phyloP scores from a whole-genome alignment of 352 stramenopile genomes.

The Globisporangium okanoganense region DNA sequence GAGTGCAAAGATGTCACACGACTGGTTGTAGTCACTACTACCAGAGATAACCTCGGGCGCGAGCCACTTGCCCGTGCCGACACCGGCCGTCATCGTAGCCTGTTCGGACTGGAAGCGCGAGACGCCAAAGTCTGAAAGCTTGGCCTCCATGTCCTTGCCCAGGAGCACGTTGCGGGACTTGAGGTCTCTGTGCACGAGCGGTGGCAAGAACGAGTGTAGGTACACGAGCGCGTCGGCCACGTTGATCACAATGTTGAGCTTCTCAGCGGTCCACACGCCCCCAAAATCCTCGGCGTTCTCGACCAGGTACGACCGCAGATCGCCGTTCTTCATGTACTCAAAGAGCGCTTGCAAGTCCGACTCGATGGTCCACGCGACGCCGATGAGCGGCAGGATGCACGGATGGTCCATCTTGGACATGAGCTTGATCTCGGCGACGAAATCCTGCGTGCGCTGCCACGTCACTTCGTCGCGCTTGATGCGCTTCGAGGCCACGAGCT shows the following conservation, averaged over 20 bases:
- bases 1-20: slow-evolving; percentile 31
- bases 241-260: slow-evolving; percentile 33
- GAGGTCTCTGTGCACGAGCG: slow-evolving; percentile 35
- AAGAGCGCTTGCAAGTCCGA: slow-evolving; percentile 56
- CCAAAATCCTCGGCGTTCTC: neutral
- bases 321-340: slow-evolving; percentile 61
- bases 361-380: slow-evolving; percentile 56
- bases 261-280: slow-evolving; percentile 26
- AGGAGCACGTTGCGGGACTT: slow-evolving; percentile 43
- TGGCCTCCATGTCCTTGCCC: slow-evolving; percentile 20
- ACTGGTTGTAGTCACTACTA: slow-evolving; percentile 32
- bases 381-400: slow-evolving; percentile 61
- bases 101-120: slow-evolving; percentile 31
- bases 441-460: slow-evolving; percentile 32
- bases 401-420: slow-evolving; percentile 52
- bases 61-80: slow-evolving; percentile 31
- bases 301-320: slow-evolving; percentile 46
- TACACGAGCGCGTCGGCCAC: slow-evolving; percentile 43
- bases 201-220: slow-evolving; percentile 37
- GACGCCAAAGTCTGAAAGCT: slow-evolving; percentile 37
- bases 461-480: slow-evolving; percentile 42
- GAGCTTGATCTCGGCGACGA: slow-evolving; percentile 74
- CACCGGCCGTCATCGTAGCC: slow-evolving; percentile 30
- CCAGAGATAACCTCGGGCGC: slow-evolving; percentile 34
- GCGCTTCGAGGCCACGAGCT: slow-evolving; percentile 46